Evolutionary conservation across 2,329 filamentous ascomycete species (phyloP).

Genomic region (Davidsoniella virescens): DNA sequence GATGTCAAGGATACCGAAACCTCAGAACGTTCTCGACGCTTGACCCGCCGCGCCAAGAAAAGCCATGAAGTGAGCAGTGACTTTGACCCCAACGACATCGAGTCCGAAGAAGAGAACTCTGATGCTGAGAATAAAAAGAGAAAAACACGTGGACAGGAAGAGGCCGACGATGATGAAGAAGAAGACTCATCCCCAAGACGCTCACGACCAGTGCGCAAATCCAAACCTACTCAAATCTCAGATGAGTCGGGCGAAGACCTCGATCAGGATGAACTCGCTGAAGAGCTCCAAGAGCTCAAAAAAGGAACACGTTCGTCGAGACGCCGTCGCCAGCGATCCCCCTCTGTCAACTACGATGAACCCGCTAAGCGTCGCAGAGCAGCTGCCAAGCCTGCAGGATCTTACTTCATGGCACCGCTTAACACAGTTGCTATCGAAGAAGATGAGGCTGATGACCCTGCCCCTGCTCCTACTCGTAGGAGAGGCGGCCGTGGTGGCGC

Average conservation of each 20-base stretch:
- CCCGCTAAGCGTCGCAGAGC: constrained; percentile 35
- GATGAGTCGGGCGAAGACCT: constrained; percentile 35
- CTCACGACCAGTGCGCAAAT: constrained; percentile 23
- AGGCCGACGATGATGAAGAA: constrained; percentile 22
- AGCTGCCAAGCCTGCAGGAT: constrained; percentile 46
- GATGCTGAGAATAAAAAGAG: constrained; percentile 22
- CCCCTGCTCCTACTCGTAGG: constrained; percentile 52
- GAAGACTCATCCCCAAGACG: constrained; percentile 28
- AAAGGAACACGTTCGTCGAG: constrained; percentile 37
- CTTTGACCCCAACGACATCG: constrained; percentile 40
- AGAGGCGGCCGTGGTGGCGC: constrained; percentile 47
- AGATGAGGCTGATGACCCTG: constrained; percentile 51
- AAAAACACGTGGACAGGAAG: constrained; percentile 23
- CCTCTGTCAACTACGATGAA: constrained; percentile 43
- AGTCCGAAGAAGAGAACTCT: constrained; percentile 41
- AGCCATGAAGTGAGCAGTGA: constrained; percentile 41
- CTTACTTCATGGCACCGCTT: constrained; percentile 74
- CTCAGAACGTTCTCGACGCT: constrained; percentile 25
- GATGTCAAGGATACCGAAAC: constrained; percentile 10
- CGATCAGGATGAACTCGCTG: constrained; percentile 47
- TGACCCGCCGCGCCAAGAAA: constrained; percentile 32
- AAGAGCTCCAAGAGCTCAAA: constrained; percentile 47
- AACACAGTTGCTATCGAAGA: constrained; percentile 47
- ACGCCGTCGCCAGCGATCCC: constrained; percentile 26
- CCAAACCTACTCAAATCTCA: constrained; percentile 31